These are phyloP conservation scores for Quercus cerris DNA, from an alignment of 306 rosid genomes.

Conservation along the genomic window DNA sequence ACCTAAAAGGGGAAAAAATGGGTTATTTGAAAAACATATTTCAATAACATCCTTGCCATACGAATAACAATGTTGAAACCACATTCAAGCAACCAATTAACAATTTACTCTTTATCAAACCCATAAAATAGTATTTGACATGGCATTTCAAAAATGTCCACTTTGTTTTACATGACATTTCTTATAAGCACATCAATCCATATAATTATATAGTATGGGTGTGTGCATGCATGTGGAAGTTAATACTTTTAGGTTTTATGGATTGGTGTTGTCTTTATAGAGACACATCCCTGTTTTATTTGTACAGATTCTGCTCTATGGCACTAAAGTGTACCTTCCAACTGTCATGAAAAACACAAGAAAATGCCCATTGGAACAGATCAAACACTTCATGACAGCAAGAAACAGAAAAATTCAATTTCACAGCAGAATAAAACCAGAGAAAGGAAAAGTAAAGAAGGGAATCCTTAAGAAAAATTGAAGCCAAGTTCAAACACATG, in stretches of 20 bases:
- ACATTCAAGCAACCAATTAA: not conserved
- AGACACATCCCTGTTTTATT: not conserved
- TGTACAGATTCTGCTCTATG: not conserved
- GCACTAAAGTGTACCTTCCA: not conserved
- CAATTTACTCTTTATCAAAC: not conserved
- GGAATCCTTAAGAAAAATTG: not conserved
- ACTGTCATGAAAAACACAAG: not conserved
- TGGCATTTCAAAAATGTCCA: not conserved
- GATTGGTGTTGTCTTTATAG: not conserved
- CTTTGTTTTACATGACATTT: not conserved
- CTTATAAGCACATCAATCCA: not conserved
- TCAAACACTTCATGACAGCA: not conserved
- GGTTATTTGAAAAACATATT: not conserved
- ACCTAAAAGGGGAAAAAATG: conserved; percentile 43
- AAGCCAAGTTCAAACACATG: not conserved
- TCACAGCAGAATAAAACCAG: not conserved
- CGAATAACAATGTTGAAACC: not conserved
- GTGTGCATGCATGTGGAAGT: not conserved
- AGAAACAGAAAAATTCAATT: not conserved
- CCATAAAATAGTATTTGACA: not conserved
- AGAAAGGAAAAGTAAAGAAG: not conserved
- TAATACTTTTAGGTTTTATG: not conserved
- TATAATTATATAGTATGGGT: not conserved
- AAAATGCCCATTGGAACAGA: not conserved
- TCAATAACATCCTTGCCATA: not conserved